A percentile compares a stretch with the other conserved stretches of the same genome.
These are phyloP conservation scores for Xylariaceae sp. DNA, from an alignment of 2,329 filamentous ascomycete genomes.

Conservation along the genomic window DNA sequence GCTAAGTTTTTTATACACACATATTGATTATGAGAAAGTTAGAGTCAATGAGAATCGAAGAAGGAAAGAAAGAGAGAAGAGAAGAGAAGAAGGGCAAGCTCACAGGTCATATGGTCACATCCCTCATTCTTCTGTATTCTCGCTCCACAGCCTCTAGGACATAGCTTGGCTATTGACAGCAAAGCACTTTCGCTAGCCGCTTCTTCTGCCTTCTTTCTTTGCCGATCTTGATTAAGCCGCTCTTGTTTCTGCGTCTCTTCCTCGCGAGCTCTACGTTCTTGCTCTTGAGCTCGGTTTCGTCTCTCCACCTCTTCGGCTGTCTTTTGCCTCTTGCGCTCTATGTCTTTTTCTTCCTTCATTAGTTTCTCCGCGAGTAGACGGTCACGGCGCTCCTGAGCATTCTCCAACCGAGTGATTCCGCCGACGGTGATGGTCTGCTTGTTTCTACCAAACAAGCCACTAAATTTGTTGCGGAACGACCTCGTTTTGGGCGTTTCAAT, in stretches of 20 bases:
- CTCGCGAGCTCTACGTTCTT: constrained; percentile 4
- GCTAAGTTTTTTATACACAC: no score
- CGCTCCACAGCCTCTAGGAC: background rate
- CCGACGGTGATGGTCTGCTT: constrained; percentile 5
- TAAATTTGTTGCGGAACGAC: constrained; percentile 3
- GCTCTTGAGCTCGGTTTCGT: background rate
- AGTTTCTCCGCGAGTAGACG: constrained; percentile 5
- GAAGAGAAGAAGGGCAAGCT: background rate
- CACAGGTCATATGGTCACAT: background rate
- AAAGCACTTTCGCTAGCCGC: background rate
- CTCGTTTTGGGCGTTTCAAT: background rate
- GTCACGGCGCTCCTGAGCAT: constrained; percentile 4
- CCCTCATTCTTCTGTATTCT: background rate
- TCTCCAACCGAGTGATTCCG: constrained; percentile 8
- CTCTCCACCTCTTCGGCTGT: constrained; percentile 1
- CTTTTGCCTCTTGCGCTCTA: constrained; percentile 3
- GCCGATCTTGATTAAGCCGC: background rate
- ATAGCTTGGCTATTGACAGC: background rate
- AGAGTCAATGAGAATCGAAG: background rate
- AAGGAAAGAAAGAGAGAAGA: background rate
- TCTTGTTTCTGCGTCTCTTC: constrained; percentile 2
- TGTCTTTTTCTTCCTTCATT: constrained; percentile 4
- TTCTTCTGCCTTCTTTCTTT: background rate
- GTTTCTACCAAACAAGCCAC: constrained; percentile 2
- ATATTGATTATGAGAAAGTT: no score